Evolutionary conservation across 768 basidiomycete genomes (phyloP).

Genomic region (Mycena pura): DNA sequence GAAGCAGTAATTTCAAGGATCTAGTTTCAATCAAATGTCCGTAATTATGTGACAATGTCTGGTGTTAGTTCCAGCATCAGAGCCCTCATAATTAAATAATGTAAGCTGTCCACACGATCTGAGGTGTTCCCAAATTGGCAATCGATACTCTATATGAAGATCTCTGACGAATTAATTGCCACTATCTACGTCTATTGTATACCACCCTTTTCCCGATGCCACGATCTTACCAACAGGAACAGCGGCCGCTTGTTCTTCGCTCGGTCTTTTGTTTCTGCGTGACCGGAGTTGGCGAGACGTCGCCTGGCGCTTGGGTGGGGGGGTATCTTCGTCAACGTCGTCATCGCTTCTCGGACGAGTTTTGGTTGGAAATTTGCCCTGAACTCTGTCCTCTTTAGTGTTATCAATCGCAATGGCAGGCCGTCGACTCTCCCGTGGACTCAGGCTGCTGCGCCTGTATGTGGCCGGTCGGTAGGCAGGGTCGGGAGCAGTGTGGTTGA

Average conservation of each 20-base stretch:
- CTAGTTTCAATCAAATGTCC: too few species aligned
- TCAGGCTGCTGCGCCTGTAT: background rate
- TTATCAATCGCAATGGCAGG: background rate
- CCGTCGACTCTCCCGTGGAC: background rate
- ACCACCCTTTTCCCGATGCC: background rate
- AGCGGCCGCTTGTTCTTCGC: background rate
- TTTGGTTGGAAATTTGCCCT: background rate
- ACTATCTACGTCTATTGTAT: background rate
- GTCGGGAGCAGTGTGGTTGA: background rate
- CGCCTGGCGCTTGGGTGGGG: background rate
- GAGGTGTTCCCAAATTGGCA: too few species aligned
- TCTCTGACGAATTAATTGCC: background rate
- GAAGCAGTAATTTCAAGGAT: too few species aligned
- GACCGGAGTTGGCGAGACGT: background rate
- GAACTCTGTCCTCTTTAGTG: background rate
- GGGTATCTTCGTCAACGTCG: background rate
- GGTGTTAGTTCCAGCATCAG: too few species aligned
- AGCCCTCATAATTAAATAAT: too few species aligned
- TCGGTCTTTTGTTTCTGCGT: background rate
- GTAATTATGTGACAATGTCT: too few species aligned
- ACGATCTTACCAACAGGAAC: background rate
- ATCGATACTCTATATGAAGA: background rate
- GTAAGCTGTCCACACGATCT: background rate
- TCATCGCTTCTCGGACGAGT: background rate
- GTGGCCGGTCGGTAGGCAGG: background rate